Base-by-base conservation (phyloP, 768 basidiomycete genomes). In the Tremella fuciformis region DNA sequence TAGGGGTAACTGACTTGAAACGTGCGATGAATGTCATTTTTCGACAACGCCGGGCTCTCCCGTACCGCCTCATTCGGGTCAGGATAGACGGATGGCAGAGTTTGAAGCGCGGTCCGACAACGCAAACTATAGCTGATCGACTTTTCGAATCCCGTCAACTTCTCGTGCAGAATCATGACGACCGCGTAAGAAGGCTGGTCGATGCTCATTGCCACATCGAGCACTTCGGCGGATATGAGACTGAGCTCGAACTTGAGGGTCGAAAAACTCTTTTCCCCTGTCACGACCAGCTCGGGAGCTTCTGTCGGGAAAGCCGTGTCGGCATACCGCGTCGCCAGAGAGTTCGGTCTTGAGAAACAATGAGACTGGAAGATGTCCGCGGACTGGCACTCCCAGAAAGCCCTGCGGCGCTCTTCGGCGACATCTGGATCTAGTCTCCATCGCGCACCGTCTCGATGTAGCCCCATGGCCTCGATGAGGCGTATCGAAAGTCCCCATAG, bases 61-160 rank as follows among this genome's bases (percentile, higher is more conserved):
- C 42, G 15, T 13, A 24, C 39, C 18, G 59, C 65, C 16, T 25
- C 21, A n/a, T 58, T 29, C 1, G 56, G 25, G 39, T 67, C 62
- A 15, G 60, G 57, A 48, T 62, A 65, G 19, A 57, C 38, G 11
- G 57, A 60, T 9, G 66, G 60, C 25, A 65, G 49, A 13, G 55
- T 49, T 2, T 48, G 34, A 13, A 65, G 46, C 3, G 58, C 58
- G 1, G 63, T 37, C 8, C 63, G 60, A 62, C 66, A 68, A 29
- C 64, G 53, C 13, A 59, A 18, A 2, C 63, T 57, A 44, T 38
- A 65, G 13, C 63, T 63, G 7, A 65, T 42, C 0, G 38, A 15
- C 11, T 49, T 24, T 46, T 65, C 66, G 46, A 63, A 46, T 46
- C 8, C 42, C 39, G 11, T 11, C 39, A 40, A 40, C 13, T 40